Conservation (phyloP, 257 asterid species). For the Eucommia ulmoides region DNA sequence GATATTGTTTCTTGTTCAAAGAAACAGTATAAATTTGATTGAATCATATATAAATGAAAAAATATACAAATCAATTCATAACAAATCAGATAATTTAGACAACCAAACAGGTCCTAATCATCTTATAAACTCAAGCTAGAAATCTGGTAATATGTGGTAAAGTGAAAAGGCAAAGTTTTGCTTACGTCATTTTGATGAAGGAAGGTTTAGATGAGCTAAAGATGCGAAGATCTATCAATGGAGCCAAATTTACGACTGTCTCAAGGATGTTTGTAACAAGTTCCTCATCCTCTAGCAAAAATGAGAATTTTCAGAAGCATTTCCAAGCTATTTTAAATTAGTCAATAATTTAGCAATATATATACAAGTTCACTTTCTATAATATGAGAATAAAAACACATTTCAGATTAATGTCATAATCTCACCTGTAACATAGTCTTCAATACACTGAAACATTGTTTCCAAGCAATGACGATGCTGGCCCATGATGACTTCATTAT, state of each 20-base stretch:
- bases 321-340: too few species aligned
- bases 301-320: slow-evolving; percentile 11
- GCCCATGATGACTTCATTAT: slow-evolving; percentile 90
- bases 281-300: slow-evolving; percentile 88
- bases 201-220: slow-evolving; percentile 89
- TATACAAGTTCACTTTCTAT: too few species aligned
- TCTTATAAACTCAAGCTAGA: too few species aligned
- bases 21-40: too few species aligned
- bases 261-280: slow-evolving; percentile 87
- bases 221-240: slow-evolving; percentile 77
- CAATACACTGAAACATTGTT: slow-evolving; percentile 82
- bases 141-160: background rate
- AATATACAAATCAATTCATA: too few species aligned
- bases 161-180: background rate
- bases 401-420: too few species aligned
- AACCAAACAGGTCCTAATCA: background rate
- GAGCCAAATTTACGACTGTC: slow-evolving; percentile 85
- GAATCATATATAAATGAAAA: too few species aligned
- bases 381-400: too few species aligned
- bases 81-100: too few species aligned
- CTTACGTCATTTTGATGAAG: slow-evolving; percentile 76
- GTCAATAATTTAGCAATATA: too few species aligned
- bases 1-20: too few species aligned
- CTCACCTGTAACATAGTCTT: slow-evolving; percentile 89
- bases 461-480: slow-evolving; percentile 92